A percentile compares a stretch with the other conserved stretches of the same genome.
phyloP scores from a whole-genome alignment of 169 alveolate species.

The Eimeria maxima region DNA sequence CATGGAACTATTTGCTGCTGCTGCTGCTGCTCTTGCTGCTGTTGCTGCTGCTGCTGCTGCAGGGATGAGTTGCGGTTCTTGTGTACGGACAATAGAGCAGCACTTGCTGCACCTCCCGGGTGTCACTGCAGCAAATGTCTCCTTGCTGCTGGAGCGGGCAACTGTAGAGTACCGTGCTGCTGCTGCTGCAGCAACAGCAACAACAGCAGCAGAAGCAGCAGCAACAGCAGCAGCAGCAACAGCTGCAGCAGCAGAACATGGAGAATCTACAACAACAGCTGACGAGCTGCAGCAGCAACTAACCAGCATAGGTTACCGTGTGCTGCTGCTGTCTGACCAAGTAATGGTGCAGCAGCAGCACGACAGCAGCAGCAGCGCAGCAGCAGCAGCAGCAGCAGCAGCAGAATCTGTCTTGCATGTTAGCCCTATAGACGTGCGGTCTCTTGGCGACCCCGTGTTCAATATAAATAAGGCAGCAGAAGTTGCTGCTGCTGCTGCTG shows the following conservation, averaged over 20 bases:
- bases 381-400: no score
- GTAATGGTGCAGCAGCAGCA: conserved; percentile 45
- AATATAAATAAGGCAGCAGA: no score
- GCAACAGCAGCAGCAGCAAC: not conserved
- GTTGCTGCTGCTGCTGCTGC: no score
- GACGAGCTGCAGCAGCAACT: conserved; percentile 46
- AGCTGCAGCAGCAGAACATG: no score
- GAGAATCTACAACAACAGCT: not conserved
- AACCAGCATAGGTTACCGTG: not conserved
- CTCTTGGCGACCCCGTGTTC: not conserved
- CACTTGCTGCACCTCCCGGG: conserved; percentile 15
- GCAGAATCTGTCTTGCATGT: not conserved
- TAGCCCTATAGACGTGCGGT: not conserved
- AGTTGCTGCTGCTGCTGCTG: conserved; percentile 24
- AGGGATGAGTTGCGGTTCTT: not conserved
- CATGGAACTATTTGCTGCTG: not conserved
- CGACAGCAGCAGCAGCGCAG: not conserved
- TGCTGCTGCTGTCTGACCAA: not conserved
- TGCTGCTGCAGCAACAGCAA: not conserved
- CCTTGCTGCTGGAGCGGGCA: conserved; percentile 31
- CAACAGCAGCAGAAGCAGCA: not conserved
- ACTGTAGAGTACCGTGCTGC: conserved; percentile 3
- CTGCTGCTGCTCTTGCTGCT: no score
- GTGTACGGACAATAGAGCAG: conserved; percentile 23
- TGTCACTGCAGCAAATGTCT: not conserved